Base-by-base conservation (phyloP, 2,329 filamentous ascomycete genomes). In the Fusarium tjaetaba region DNA sequence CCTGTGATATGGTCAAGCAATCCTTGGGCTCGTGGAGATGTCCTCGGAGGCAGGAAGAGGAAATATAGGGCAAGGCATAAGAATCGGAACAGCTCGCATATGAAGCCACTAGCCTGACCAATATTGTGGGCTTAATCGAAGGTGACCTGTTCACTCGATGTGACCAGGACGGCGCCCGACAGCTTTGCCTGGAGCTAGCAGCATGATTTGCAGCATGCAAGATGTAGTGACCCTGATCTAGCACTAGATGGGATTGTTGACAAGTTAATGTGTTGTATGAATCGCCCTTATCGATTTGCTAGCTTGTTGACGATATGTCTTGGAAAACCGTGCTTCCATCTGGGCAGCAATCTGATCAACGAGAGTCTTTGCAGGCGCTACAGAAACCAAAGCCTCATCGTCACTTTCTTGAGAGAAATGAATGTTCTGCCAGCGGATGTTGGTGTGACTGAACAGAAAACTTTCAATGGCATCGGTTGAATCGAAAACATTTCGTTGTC, bases 91-190 rank as follows among this genome's bases (percentile, higher is more conserved):
- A 95, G 93, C 76, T 96, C 93, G 93, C 92, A 96, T 5, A 95
- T 85, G 3, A 94, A 83, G 59, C 93, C 93, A 73, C 95, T 93
- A 1, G 90, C 88, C 78, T 95, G 90, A 0, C 93, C 92, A 67
- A 96, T 95, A 39, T 89, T 94, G 79, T 96, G 93, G 4, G 95
- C 90, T 82, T 96, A 93, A 77, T 96, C 93, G 66, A 95, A 95
- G 57, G 95, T 94, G 78, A 95, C 94, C 55, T 92, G 87, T 75
- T 93, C 20, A 95, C 87, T 59, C 91, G 85, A 7, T 86, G 85
- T 0, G 92, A 88, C 93, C 93, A 96, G 1, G 81, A 34, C 76
- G 82, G 4, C 73, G 55, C 4, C 84, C 83, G 14, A 86, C 88
- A 7, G 92, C 91, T 73, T 94, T 93, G 0, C 85, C 83, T 0